Evolutionary conservation across 2,329 filamentous ascomycete genomes (phyloP).

Genomic region (Beauveria varroae): DNA sequence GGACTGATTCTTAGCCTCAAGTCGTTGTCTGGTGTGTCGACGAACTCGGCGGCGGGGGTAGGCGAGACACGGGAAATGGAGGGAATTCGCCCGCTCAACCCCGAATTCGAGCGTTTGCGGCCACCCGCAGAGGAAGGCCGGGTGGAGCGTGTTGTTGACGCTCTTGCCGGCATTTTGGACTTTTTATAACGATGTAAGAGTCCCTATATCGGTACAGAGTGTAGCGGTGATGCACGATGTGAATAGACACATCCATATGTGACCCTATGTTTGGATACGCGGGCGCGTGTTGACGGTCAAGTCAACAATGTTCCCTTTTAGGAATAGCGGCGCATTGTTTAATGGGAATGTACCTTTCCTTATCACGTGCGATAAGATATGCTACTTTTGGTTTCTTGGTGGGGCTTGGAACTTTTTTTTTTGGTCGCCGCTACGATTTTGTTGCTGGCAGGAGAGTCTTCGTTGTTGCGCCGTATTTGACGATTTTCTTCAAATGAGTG

Average conservation of each 20-base stretch:
- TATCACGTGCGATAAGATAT: conserved; percentile 30
- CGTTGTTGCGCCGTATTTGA: neutral
- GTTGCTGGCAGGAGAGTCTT: neutral
- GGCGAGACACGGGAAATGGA: conserved; percentile 41
- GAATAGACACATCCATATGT: neutral
- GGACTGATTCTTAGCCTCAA: conserved; percentile 67
- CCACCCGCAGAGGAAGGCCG: conserved; percentile 36
- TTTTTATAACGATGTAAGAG: neutral
- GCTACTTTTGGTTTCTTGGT: neutral
- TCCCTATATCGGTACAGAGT: neutral
- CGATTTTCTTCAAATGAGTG: conserved; percentile 19
- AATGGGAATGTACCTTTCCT: conserved; percentile 13
- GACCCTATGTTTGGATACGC: conserved; percentile 13
- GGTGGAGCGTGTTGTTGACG: conserved; percentile 35
- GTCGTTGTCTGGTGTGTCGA: conserved; percentile 62
- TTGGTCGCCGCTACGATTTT: neutral
- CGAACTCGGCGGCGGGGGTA: conserved; percentile 64
- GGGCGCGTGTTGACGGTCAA: conserved; percentile 11
- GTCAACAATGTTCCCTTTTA: conserved; percentile 27
- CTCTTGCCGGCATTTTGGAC: conserved; percentile 41
- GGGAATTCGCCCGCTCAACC: conserved; percentile 34
- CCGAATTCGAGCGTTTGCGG: conserved; percentile 31
- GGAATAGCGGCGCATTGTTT: conserved; percentile 18
- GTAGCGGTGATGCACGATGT: conserved; percentile 1
- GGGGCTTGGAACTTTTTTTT: conserved; percentile 20